Evolutionary conservation across 495 filamentous ascomycete species (phyloP), one percentile per base, ranked within the genome.

Genomic region (Penicillium maclennaniae): DNA sequence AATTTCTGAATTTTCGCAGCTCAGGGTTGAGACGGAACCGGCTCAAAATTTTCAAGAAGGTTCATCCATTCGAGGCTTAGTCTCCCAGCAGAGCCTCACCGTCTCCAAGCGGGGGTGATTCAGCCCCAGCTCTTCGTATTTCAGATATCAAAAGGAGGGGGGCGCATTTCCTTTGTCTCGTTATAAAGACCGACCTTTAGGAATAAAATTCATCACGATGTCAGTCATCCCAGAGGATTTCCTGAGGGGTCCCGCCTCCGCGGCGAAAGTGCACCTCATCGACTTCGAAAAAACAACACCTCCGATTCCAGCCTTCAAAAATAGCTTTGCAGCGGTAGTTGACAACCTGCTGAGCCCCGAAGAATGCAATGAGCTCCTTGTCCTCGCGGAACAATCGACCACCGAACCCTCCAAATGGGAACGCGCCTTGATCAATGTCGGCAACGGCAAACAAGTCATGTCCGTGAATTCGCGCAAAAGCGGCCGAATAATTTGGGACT

Each of bases 401-500:
- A 23, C 40, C 12, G 6, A 40, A 42, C 20, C 43, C 56, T 31
- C 37, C 43, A 36, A 38, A 37, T 69, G 76, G 76, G 59, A 65
- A 48, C 59, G 59, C 26, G 71, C 71, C 9, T 62, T 69, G 73
- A 78, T 93, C 54, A 91, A 91, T 60, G 63, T 82, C 43, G 88
- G 88, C 21, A 62, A 62, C 27, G 85, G 86, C 14, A 72, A 58
- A 37, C 80, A 92, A 72, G 63, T 74, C 34, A 58, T 85, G 36
- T 70, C 70, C 1, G 70, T 76, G 8, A 74, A 82, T 26, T 78
- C 77, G 23, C 78, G 89, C 27, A 86, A 88, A 51, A 84, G 85
- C 61, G 84, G 85, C 15, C 80, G 89, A 1, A 88, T 92, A 50
- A 86, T 95, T 55, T 86, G 80, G 75, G 88, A 92, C 57, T 67